These are phyloP conservation scores for Suillus cothurnatus DNA, from an alignment of 768 basidiomycete genomes.

Conservation along the genomic window DNA sequence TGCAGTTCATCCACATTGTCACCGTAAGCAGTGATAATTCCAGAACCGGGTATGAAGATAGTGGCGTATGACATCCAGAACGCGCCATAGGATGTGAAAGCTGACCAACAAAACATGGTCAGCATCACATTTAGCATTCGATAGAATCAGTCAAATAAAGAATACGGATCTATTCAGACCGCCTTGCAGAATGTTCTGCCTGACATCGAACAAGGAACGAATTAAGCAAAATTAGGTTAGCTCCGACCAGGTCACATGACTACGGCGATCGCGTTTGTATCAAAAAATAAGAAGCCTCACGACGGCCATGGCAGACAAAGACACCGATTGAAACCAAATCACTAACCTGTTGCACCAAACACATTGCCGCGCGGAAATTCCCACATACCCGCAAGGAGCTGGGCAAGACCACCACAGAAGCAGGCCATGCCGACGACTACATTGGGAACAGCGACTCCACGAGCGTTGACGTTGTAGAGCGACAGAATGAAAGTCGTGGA, in stretches of 20 bases:
- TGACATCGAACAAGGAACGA: neutral
- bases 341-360: constrained; percentile 74
- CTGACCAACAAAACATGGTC: constrained; percentile 33
- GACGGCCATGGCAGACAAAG: no score
- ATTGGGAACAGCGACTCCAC: constrained; percentile 59
- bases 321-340: neutral
- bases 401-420: constrained; percentile 81
- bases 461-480: constrained; percentile 64
- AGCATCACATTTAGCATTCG: neutral
- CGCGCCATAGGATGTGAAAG: constrained; percentile 81
- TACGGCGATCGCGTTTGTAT: neutral
- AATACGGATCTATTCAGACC: neutral
- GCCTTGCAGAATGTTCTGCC: neutral
- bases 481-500: constrained; percentile 82
- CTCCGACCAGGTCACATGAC: constrained; percentile 10
- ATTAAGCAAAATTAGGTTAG: neutral
- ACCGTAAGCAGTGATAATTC: constrained; percentile 57
- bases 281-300: neutral
- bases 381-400: constrained; percentile 92
- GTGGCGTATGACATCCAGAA: constrained; percentile 88
- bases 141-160: neutral
- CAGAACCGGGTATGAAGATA: constrained; percentile 70
- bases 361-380: constrained; percentile 70
- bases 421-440: constrained; percentile 86
- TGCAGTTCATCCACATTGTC: constrained; percentile 38